Conservation (phyloP, 331 rosid species). For the Phaseolus coccineus region DNA sequence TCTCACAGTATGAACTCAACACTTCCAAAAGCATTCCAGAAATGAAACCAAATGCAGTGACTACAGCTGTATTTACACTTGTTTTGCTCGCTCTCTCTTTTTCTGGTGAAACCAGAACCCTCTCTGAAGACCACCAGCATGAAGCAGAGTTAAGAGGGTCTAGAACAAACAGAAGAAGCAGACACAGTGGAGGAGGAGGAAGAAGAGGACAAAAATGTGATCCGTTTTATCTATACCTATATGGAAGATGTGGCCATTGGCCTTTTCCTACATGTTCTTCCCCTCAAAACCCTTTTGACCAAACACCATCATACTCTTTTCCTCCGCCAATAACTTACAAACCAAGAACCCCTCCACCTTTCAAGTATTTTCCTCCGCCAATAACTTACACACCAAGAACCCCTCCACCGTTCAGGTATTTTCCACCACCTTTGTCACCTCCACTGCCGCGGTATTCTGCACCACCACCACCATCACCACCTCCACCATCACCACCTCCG, state of each 20-base stretch:
- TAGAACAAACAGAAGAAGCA: conserved; percentile 23
- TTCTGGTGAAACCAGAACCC: conserved; percentile 40
- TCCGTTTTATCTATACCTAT: conserved; percentile 63
- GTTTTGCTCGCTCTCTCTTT: conserved; percentile 47
- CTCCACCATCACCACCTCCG: not conserved
- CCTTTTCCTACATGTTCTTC: conserved; percentile 70
- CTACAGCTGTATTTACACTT: conserved; percentile 41
- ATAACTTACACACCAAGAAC: conserved; percentile 33
- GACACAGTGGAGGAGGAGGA: conserved; percentile 32
- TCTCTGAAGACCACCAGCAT: conserved; percentile 25
- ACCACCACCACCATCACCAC: conserved; percentile 10
- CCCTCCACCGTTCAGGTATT: not conserved
- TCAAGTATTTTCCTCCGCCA: not conserved
- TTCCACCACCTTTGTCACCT: not conserved
- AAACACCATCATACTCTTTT: conserved; percentile 45
- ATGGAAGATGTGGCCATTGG: conserved; percentile 68
- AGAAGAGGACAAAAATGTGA: conserved; percentile 57
- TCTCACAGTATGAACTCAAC: not conserved
- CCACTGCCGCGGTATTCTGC: not conserved
- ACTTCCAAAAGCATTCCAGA: conserved; percentile 11
- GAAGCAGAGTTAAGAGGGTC: conserved; percentile 36
- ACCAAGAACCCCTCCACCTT: conserved; percentile 13
- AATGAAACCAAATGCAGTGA: conserved; percentile 59
- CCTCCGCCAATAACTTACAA: conserved; percentile 37
- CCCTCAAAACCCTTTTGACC: conserved; percentile 70